A percentile compares a stretch with the other conserved stretches of the same genome.
These are phyloP conservation scores for Phaeosphaeriaceae sp. DNA, from an alignment of 2,329 filamentous ascomycete genomes.

Conservation along the genomic window DNA sequence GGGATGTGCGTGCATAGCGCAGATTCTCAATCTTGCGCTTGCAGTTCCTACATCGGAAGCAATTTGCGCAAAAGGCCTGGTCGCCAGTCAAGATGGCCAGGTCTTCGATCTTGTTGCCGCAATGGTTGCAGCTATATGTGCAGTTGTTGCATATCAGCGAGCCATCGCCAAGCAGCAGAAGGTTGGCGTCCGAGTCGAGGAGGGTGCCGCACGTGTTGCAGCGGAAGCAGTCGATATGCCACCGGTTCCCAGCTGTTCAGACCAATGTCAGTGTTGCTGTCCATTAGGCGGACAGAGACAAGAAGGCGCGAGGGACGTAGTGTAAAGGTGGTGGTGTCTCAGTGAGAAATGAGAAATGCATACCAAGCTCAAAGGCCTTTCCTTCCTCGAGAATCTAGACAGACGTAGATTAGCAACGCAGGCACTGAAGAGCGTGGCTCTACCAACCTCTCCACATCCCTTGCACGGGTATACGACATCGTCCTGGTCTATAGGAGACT, in stretches of 20 bases:
- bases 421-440: neutral
- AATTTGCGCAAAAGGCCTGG: slow-evolving; percentile 96
- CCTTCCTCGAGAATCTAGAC: slow-evolving; percentile 93
- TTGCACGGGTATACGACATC: slow-evolving; percentile 68
- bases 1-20: slow-evolving; percentile 94
- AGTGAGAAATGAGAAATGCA: slow-evolving; percentile 40
- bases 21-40: slow-evolving; percentile 99
- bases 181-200: slow-evolving; percentile 96
- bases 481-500: slow-evolving; percentile 55
- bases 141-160: slow-evolving; percentile 99
- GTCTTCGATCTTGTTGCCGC: slow-evolving; percentile 97
- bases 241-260: slow-evolving; percentile 82
- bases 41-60: slow-evolving; percentile 97
- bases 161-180: slow-evolving; percentile 94
- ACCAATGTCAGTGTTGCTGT: slow-evolving; percentile 30
- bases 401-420: slow-evolving; percentile 22
- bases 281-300: slow-evolving; percentile 2
- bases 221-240: slow-evolving; percentile 98
- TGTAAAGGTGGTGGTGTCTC: no score
- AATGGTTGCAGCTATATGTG: slow-evolving; percentile 97
- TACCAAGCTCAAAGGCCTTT: slow-evolving; percentile 97
- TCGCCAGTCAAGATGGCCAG: slow-evolving; percentile 96
- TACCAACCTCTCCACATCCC: slow-evolving; percentile 59
- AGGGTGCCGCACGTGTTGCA: slow-evolving; percentile 95
- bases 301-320: slow-evolving; percentile 21